These are phyloP conservation scores for maize (Zea mays) DNA, from an alignment of 176 grass and related monocot genomes.

Conservation along the genomic window Zm-B73-REFERENCE-NAM-5.0 NC_050099.1:238909501-238910000, in stretches of 20 bases:
- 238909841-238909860: slow-evolving; percentile 74
- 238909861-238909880: slow-evolving; percentile 13
- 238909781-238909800: not conserved
- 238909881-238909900: slow-evolving; percentile 39
- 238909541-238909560: not conserved
- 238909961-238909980: slow-evolving; percentile 67
- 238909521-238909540: not conserved
- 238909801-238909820: not conserved
- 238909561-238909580: slow-evolving; percentile 16
- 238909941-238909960: slow-evolving; percentile 74
- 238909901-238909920: slow-evolving; percentile 53
- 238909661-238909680: slow-evolving; percentile 65
- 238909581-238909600: slow-evolving; percentile 79
- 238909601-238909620: slow-evolving; percentile 66
- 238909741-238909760: slow-evolving; percentile 69
- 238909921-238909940: slow-evolving; percentile 65
- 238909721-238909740: slow-evolving; percentile 81
- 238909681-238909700: slow-evolving; percentile 80
- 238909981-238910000: slow-evolving; percentile 64
- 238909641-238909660: slow-evolving; percentile 49
- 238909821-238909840: slow-evolving; percentile 69
- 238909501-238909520: not conserved
- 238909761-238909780: not conserved
- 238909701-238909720: slow-evolving; percentile 78
- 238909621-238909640: slow-evolving; percentile 55